Base-by-base conservation (phyloP, 1,139 yeast species). In the Pneumocystis wakefieldiae region DNA sequence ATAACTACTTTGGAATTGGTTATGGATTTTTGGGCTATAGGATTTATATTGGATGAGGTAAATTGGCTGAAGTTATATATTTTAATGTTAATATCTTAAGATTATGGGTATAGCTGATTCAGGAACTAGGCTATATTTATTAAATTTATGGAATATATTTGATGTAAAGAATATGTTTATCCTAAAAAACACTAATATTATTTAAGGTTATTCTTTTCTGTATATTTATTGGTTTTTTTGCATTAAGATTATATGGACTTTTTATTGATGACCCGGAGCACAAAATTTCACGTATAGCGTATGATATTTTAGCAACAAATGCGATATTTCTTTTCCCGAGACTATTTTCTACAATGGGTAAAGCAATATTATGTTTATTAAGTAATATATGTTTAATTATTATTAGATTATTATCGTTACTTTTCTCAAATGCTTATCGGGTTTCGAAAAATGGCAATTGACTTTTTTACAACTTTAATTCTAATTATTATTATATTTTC, bases 281-380 rank as follows among this genome's bases (percentile, higher is more conserved):
- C 19, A 64, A 64, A 29, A 67, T 66, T 57, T 59, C 64, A 32
- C 62, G 66, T 39, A 64, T 75, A 5, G 72, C 79, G 19, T 79
- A 77, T 67, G 73, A 80, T 55, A 68, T 75, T 24, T 74, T 76
- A 59, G 82, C 83, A 10, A 78, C 82, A 1, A 77, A 81, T 3
- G 82, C 85, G 0, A 81, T 83, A 48, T 73, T 82, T 38, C 72
- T 83, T 55, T 75, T 83, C 57, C 86, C 86, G 0, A 71, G 86
- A 48, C 75, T 81, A 62, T 76, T 83, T 57, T 77, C 83, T 2
- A 76, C 81, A 2, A 77, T 83, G 67, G 84, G 82, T 71, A 80
- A 80, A 67, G 80, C 68, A 79, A 78, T 66, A 80, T 80, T 64
- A 81, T 32, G 35, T 82, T 73, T 80, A 82, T 64, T 74, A 81